phyloP scores from a whole-genome alignment of 2,329 filamentous ascomycete genomes.

The Sporothrix variecibatus region DNA sequence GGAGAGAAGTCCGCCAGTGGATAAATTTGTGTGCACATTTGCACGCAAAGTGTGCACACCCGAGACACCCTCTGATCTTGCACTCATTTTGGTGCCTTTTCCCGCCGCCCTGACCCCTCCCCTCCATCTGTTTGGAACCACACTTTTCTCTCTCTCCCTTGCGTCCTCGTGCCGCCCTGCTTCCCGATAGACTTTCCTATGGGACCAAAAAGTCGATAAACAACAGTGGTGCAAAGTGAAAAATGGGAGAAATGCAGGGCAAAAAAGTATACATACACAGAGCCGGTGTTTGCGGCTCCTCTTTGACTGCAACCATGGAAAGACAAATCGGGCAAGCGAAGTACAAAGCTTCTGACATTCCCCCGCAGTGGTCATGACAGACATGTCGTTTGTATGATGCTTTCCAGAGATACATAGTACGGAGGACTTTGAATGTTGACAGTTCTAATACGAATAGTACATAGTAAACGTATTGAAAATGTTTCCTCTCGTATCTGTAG shows the following conservation, averaged over 20 bases:
- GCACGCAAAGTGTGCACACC: neutral
- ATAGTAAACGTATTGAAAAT: neutral
- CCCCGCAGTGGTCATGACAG: neutral
- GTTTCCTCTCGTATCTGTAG: neutral
- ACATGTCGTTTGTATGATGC: neutral
- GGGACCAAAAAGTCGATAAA: neutral
- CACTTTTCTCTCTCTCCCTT: neutral
- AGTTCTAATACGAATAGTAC: neutral
- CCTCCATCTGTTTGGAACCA: neutral
- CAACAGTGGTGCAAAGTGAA: neutral
- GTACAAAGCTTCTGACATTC: neutral
- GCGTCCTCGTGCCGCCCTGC: constrained; percentile 9
- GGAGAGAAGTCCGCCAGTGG: neutral
- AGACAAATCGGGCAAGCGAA: neutral
- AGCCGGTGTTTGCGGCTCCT: neutral
- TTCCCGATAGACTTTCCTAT: neutral
- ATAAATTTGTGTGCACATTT: neutral
- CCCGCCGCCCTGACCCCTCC: constrained; percentile 6
- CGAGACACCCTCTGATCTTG: constrained; percentile 10
- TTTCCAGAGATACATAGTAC: too few species aligned
- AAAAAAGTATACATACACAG: neutral
- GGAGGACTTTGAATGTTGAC: too few species aligned
- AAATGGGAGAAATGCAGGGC: neutral
- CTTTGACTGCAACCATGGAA: neutral
- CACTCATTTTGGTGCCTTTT: constrained; percentile 15